Base-by-base conservation (phyloP, 257 asterid genomes). In the Dorcoceras hygrometricum region DNA sequence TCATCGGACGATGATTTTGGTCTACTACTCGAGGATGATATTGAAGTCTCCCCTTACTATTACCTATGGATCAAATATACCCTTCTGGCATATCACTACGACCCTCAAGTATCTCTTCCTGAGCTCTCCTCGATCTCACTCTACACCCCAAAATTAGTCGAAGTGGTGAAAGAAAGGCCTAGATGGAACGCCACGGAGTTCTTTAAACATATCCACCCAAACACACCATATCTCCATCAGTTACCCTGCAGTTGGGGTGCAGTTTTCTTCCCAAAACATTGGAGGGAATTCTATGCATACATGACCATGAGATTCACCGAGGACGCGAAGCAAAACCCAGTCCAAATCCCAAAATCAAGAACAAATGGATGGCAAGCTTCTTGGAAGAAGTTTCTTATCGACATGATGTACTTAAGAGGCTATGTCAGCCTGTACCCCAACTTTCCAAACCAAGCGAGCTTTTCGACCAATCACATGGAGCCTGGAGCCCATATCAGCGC, bases 301-400 rank as follows among this genome's bases (percentile, higher is more conserved):
- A 93, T 93, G 97, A 86, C 86, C 95, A 88, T 71, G 89, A 80
- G 99, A 60, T 93, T 86, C 78, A 90, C 99, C 0, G 85, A 85
- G 69, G 86, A 93, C 9, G 84, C 99, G 0, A 90, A 93, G 78
- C 73, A 87, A 27, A 93, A 90, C 36, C 99, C 99, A 0, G 97
- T 93, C 56, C 99, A 93, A 32, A 93, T 93, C 28, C 96, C 99
- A 0, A 90, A 90, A 23, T 94, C 99, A 29, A 85, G 99, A 73
- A 94, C 99, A 2, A 94, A 90, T 12, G 99, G 99, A 0, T 93
- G 99, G 99, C 99, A 93, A 55, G 99, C 99, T 2, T 93, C 99
- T 0, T 90, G 99, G 99, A 94, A 90, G 86, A 94, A 94, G 78
- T 90, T 94, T 59, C 65, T 94, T 57, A 90, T 94, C 0, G 96